Percentiles rank a stretch among this genome's conserved stretches.
Conservation (phyloP, 345 rosid genomes). For the Eucalyptus rudis region DNA sequence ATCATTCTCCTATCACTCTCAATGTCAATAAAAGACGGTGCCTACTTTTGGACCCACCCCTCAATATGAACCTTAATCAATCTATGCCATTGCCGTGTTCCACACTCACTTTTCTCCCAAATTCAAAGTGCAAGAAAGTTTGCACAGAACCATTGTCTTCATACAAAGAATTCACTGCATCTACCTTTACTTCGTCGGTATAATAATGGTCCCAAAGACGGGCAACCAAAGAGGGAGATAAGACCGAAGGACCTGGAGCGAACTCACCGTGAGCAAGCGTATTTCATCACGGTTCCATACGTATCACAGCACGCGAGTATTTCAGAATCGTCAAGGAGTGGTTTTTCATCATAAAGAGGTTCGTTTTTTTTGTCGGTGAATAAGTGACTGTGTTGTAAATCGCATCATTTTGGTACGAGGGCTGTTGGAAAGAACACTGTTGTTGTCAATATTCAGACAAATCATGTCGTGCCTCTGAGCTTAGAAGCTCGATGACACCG, state of each 20-base stretch:
- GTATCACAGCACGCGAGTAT: not conserved
- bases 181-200: not conserved
- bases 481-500: not conserved
- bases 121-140: slow-evolving; percentile 3
- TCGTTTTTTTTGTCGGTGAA: not conserved
- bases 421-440: not conserved
- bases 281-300: not conserved
- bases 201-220: not conserved
- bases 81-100: slow-evolving; percentile 14
- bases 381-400: not conserved
- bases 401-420: not conserved
- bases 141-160: not conserved
- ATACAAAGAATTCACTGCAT: not conserved
- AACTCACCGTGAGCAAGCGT: not conserved
- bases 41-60: slow-evolving; percentile 36
- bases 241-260: not conserved
- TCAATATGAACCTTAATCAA: not conserved
- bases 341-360: not conserved
- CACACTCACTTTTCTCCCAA: slow-evolving; percentile 1
- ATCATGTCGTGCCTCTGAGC: not conserved
- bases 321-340: not conserved
- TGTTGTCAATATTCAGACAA: not conserved
- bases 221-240: not conserved
- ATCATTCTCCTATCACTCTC: not conserved
- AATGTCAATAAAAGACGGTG: slow-evolving; percentile 32